Evolutionary conservation across 306 rosid genomes (phyloP).

Genomic region (Sechiopsis laciniata): DNA sequence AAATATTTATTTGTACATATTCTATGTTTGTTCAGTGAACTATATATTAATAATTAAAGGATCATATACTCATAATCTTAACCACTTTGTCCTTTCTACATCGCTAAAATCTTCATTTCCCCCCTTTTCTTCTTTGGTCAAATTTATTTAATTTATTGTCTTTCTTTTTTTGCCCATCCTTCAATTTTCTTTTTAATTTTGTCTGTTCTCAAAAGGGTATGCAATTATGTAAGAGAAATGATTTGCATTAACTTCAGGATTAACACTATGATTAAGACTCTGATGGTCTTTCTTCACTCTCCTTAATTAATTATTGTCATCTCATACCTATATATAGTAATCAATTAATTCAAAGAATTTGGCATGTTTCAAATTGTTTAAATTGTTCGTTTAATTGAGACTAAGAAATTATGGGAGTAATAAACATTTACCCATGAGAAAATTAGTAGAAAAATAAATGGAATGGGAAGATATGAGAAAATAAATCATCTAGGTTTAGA

Average conservation of each 20-base stretch:
- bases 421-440: not conserved
- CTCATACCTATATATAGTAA: not conserved
- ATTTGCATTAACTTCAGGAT: not conserved
- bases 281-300: not conserved
- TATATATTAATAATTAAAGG: slow-evolving; percentile 7
- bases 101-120: not conserved
- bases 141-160: not conserved
- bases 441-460: not conserved
- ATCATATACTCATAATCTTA: slow-evolving; percentile 21
- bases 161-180: slow-evolving; percentile 5
- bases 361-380: not conserved
- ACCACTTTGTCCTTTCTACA: not conserved
- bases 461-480: too few relatives aligned
- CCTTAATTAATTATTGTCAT: not conserved
- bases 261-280: not conserved
- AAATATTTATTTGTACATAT: not conserved
- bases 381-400: not conserved
- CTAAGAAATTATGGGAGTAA: not conserved
- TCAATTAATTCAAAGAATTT: not conserved
- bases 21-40: slow-evolving; percentile 22
- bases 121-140: not conserved
- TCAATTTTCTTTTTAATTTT: not conserved
- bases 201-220: not conserved
- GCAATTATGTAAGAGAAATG: not conserved
- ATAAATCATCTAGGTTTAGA: too few relatives aligned